Percentiles rank a stretch among this genome's conserved stretches.
phyloP scores from a whole-genome alignment of 441 rosid genomes.

The Capsella rubella region DNA sequence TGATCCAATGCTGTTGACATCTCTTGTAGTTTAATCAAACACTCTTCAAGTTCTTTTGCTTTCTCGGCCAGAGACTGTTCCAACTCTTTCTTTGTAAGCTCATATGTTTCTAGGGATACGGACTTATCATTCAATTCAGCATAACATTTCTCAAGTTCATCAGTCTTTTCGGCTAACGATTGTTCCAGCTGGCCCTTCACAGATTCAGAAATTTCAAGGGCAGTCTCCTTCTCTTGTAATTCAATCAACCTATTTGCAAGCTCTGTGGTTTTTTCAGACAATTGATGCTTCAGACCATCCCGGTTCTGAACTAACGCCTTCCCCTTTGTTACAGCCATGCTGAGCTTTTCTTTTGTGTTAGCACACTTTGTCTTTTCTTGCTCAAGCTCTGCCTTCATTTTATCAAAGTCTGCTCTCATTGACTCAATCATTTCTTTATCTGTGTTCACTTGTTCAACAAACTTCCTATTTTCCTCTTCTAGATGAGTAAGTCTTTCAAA shows the following conservation, averaged over 20 bases:
- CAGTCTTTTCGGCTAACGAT: constrained; percentile 64
- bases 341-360: constrained; percentile 91
- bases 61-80: constrained; percentile 75
- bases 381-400: constrained; percentile 63
- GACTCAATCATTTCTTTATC: constrained; percentile 56
- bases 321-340: constrained; percentile 96
- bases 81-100: constrained; percentile 49
- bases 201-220: constrained; percentile 64
- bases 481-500: constrained; percentile 55
- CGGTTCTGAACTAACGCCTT: constrained; percentile 94
- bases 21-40: constrained; percentile 64
- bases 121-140: constrained; percentile 66
- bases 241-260: constrained; percentile 75
- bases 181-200: constrained; percentile 58
- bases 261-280: constrained; percentile 73
- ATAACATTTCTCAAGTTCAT: constrained; percentile 69
- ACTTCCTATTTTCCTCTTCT: constrained; percentile 63
- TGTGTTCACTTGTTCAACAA: constrained; percentile 65
- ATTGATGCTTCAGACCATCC: constrained; percentile 78
- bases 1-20: constrained; percentile 59
- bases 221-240: constrained; percentile 65
- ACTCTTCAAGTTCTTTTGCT: constrained; percentile 68
- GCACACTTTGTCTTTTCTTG: constrained; percentile 81
- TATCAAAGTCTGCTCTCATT: constrained; percentile 56
- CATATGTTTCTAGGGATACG: constrained; percentile 56